Evolutionary conservation across 2,329 filamentous ascomycete species (phyloP).

Genomic region (Fusarium tjaetaba): DNA sequence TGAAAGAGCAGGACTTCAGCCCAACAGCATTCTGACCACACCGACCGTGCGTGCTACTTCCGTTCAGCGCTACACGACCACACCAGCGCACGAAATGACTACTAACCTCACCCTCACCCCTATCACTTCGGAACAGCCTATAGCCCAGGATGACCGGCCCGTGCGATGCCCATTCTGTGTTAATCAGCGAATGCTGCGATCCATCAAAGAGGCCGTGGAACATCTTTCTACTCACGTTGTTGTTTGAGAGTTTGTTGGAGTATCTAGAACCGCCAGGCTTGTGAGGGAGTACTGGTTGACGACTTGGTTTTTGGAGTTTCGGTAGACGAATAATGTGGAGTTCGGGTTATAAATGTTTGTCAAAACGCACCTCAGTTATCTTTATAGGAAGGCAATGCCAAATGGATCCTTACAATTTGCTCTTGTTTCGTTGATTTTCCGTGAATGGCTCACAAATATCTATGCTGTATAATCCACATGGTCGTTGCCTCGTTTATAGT

Average conservation of each 20-base stretch:
- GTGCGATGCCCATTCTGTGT: slow-evolving; percentile 69
- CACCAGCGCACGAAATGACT: slow-evolving; percentile 49
- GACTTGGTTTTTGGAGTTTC: slow-evolving; percentile 22
- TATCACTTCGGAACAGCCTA: slow-evolving; percentile 60
- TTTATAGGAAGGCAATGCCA: neutral
- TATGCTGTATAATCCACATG: slow-evolving; percentile 11
- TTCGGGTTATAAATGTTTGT: neutral
- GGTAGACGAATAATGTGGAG: slow-evolving; percentile 17
- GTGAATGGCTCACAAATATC: slow-evolving; percentile 7
- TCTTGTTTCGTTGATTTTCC: neutral
- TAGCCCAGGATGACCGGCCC: slow-evolving; percentile 59
- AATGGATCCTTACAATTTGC: neutral
- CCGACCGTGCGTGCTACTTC: slow-evolving; percentile 44
- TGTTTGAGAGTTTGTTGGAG: slow-evolving; percentile 46
- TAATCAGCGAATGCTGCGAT: slow-evolving; percentile 69
- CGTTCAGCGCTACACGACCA: slow-evolving; percentile 47
- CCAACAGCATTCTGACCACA: slow-evolving; percentile 47
- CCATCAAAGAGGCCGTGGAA: slow-evolving; percentile 70
- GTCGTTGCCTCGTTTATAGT: slow-evolving; percentile 16
- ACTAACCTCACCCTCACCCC: slow-evolving; percentile 64
- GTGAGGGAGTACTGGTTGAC: neutral
- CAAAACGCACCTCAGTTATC: slow-evolving; percentile 2
- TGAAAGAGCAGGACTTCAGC: slow-evolving; percentile 51
- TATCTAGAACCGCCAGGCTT: neutral
- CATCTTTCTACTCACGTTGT: slow-evolving; percentile 71